Conservation (phyloP, 768 basidiomycete genomes). For the Albatrellus ellisii region DNA sequence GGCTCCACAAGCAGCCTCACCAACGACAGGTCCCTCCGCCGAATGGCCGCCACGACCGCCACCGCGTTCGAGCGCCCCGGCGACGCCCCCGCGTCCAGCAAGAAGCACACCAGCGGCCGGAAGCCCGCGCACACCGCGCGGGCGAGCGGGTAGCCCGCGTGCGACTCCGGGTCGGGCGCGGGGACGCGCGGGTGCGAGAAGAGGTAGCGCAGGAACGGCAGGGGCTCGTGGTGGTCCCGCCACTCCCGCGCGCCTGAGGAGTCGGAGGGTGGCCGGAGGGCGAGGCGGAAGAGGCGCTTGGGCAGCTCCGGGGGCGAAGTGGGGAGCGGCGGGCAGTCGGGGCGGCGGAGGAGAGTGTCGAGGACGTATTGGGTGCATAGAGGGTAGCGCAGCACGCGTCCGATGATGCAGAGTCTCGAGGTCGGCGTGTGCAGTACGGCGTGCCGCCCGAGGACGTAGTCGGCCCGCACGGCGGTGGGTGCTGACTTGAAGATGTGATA, state of each 20-base stretch:
- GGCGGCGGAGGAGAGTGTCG: slow-evolving; percentile 29
- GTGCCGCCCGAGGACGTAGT: slow-evolving; percentile 40
- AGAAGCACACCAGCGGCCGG: slow-evolving; percentile 49
- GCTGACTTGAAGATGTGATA: slow-evolving; percentile 40
- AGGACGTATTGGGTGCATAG: slow-evolving; percentile 27
- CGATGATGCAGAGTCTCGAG: slow-evolving; percentile 17
- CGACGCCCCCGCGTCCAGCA: slow-evolving; percentile 62
- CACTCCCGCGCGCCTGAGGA: slow-evolving; percentile 22
- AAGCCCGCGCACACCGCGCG: slow-evolving; percentile 61
- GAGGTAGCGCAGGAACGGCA: slow-evolving; percentile 53
- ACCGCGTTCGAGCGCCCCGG: slow-evolving; percentile 47
- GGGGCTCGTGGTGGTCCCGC: slow-evolving; percentile 37
- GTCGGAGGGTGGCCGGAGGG: slow-evolving; percentile 17
- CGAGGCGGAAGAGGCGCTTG: slow-evolving; percentile 46
- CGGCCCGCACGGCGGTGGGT: slow-evolving; percentile 45
- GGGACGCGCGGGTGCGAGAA: slow-evolving; percentile 28
- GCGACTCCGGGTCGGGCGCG: slow-evolving; percentile 42
- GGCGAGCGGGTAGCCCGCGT: slow-evolving; percentile 73
- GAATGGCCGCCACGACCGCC: slow-evolving; percentile 68
- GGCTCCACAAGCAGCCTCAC: slow-evolving; percentile 68
- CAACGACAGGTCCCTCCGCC: slow-evolving; percentile 47
- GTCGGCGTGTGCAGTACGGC: slow-evolving; percentile 3
- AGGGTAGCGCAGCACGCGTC: slow-evolving; percentile 45
- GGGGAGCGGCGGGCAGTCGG: slow-evolving; percentile 5
- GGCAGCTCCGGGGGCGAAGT: slow-evolving; percentile 38